Conservation (phyloP, 306 rosid species). For the Gleditsia sinensis region DNA sequence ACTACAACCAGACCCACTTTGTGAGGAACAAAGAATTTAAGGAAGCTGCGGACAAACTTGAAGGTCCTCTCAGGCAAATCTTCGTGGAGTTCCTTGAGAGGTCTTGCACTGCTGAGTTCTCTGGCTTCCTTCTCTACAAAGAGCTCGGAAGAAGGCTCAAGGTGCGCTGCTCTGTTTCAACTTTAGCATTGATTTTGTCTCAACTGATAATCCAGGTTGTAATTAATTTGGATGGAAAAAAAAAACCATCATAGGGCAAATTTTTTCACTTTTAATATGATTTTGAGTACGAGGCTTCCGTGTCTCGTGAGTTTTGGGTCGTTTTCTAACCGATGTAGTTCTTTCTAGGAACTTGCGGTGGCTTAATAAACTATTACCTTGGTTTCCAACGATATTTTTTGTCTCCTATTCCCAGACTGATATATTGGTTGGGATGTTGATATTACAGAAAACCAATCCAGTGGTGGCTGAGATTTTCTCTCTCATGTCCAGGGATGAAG, state of each 20-base stretch:
- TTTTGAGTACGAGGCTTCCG: constrained; percentile 14
- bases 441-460: constrained; percentile 93
- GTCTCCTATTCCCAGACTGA: constrained; percentile 5
- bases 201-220: not conserved
- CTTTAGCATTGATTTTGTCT: not conserved
- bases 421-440: constrained; percentile 34
- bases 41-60: constrained; percentile 91
- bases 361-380: not conserved
- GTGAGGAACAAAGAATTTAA: constrained; percentile 97
- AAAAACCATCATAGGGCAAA: no score
- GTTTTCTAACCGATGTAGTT: not conserved
- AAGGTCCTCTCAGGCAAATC: constrained; percentile 87
- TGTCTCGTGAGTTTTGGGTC: constrained; percentile 2
- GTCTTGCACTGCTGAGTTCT: constrained; percentile 99
- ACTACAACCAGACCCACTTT: constrained; percentile 94
- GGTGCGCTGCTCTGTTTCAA: constrained; percentile 41
- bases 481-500: constrained; percentile 99
- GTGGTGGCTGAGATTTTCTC: constrained; percentile 99
- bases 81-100: constrained; percentile 98
- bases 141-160: constrained; percentile 97
- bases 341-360: not conserved
- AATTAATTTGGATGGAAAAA: not conserved
- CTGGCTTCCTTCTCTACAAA: constrained; percentile 96
- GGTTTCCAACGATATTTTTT: not conserved
- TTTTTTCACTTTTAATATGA: not conserved